Evolutionary conservation across 345 rosid species (phyloP).

Genomic region (Iberis pinnata): DNA sequence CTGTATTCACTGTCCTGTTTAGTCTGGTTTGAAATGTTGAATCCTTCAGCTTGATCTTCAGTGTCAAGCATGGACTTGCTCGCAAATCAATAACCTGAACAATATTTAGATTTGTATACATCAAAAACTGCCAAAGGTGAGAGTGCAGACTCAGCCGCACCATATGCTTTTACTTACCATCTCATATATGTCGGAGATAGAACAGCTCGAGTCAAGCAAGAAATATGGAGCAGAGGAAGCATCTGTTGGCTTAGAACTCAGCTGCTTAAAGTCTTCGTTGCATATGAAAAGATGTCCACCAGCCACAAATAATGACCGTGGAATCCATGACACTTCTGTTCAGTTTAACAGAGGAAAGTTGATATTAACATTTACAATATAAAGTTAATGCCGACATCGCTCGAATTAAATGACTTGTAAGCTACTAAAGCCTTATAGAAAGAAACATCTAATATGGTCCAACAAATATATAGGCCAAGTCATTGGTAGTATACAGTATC

Average conservation of each 20-base stretch:
- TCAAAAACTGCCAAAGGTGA: not conserved
- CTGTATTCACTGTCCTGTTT: conserved; percentile 18
- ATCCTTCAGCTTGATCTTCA: conserved; percentile 33
- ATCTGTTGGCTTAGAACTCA: conserved; percentile 38
- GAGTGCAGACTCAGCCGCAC: too few species aligned
- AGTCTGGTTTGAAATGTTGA: conserved; percentile 32
- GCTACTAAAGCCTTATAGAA: not conserved
- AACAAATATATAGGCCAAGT: not conserved
- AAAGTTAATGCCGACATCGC: conserved; percentile 1
- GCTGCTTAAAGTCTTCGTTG: conserved; percentile 63
- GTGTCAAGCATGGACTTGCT: conserved; percentile 36
- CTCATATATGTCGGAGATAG: conserved; percentile 51
- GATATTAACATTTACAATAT: not conserved
- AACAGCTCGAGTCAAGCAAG: conserved; percentile 55
- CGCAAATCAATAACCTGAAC: conserved; percentile 49
- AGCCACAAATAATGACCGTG: conserved; percentile 68
- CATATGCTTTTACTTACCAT: too few species aligned
- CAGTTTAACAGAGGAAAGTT: conserved; percentile 16
- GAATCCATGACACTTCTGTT: conserved; percentile 62
- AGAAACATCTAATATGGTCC: not conserved
- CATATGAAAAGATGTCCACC: conserved; percentile 60
- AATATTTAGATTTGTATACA: conserved; percentile 1
- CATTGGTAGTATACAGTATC: not conserved
- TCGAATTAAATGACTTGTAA: not conserved
- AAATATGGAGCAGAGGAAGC: conserved; percentile 53